Conservation (phyloP, 306 rosid species). For the Spatholobus suberectus region DNA sequence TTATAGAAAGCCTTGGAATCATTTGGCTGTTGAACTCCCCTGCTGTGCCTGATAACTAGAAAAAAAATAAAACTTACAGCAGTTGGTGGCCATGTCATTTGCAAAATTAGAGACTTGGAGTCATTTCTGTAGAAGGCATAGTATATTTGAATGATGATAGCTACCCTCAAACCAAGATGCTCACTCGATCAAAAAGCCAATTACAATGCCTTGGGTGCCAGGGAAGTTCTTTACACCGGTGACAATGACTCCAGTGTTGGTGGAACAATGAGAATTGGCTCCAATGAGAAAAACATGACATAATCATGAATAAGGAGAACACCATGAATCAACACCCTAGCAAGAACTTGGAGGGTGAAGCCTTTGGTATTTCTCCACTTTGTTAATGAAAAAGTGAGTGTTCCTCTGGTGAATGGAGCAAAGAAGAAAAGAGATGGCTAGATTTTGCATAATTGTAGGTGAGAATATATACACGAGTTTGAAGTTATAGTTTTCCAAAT, state of each 20-base stretch:
- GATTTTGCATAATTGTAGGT: not conserved
- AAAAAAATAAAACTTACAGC: slow-evolving; percentile 54
- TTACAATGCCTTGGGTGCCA: slow-evolving; percentile 46
- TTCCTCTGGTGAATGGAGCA: not conserved
- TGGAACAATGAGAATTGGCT: slow-evolving; percentile 53
- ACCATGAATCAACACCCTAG: slow-evolving; percentile 54
- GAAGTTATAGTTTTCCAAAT: not conserved
- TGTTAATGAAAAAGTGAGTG: not conserved
- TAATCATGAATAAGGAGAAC: slow-evolving; percentile 49
- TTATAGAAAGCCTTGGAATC: slow-evolving; percentile 64
- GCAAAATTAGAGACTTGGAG: slow-evolving; percentile 57
- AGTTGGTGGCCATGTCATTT: slow-evolving; percentile 76
- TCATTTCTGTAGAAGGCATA: slow-evolving; percentile 61
- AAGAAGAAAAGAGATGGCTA: not conserved
- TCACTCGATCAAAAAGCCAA: slow-evolving; percentile 43
- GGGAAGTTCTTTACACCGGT: slow-evolving; percentile 55
- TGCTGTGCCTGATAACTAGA: slow-evolving; percentile 48
- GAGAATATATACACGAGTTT: not conserved
- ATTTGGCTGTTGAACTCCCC: slow-evolving; percentile 36
- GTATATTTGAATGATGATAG: slow-evolving; percentile 51
- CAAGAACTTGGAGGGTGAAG: slow-evolving; percentile 39
- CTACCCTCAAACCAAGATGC: slow-evolving; percentile 46
- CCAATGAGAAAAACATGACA: slow-evolving; percentile 58
- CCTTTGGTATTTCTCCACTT: not conserved
- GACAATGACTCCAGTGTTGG: slow-evolving; percentile 51